phyloP scores from a whole-genome alignment of 441 rosid genomes.

The Flueggea neowawraea region DNA sequence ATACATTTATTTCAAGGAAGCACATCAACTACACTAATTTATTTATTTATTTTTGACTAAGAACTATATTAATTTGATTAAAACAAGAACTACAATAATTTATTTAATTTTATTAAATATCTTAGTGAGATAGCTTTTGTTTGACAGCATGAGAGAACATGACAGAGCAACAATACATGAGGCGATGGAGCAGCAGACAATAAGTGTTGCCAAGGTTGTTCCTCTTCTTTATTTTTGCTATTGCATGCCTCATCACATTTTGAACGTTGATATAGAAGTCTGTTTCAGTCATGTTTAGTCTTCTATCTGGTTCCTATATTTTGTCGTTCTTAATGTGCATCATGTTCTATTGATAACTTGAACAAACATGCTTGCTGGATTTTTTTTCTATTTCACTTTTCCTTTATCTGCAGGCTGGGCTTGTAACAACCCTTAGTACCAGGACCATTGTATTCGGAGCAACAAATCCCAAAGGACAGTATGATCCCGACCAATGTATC shows the following conservation, averaged over 20 bases:
- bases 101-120: too few relatives aligned
- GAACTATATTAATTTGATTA: too few relatives aligned
- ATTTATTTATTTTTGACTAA: too few relatives aligned
- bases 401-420: conserved; percentile 74
- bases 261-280: too few relatives aligned
- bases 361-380: conserved; percentile 5
- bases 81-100: too few relatives aligned
- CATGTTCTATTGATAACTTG: conserved; percentile 2
- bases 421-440: conserved; percentile 90
- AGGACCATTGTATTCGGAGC: conserved; percentile 93
- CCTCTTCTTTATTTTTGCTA: not conserved
- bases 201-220: conserved; percentile 88
- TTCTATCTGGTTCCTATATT: not conserved
- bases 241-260: too few relatives aligned
- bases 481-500: conserved; percentile 97
- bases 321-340: conserved; percentile 4
- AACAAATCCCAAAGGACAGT: conserved; percentile 98
- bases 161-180: conserved; percentile 98
- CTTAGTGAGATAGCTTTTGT: not conserved
- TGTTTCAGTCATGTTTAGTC: not conserved
- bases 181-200: conserved; percentile 99
- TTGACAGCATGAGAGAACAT: conserved; percentile 90
- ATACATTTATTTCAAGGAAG: too few relatives aligned
- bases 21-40: too few relatives aligned
- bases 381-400: not conserved